Evolutionary conservation across 768 basidiomycete species (phyloP), one percentile per base, ranked within the genome.

Genomic region (Xerocomellus chrysenteron): DNA sequence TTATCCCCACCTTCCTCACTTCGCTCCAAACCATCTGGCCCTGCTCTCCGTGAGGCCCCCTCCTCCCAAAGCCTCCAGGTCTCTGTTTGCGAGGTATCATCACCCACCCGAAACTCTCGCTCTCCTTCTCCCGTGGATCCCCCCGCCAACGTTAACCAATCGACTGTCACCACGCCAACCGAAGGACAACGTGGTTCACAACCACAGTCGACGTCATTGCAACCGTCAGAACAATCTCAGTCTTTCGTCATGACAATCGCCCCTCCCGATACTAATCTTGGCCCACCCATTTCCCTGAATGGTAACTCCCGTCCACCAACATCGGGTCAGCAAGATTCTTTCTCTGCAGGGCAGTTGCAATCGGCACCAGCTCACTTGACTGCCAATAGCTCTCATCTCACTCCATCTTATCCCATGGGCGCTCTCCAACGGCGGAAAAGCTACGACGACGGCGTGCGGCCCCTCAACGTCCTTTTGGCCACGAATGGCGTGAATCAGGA

Each of bases 241-340:
- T 70, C 76, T 12, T 70, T 77, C 48, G 73, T 77, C 40, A 73
- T 80, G 24, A 79, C 74, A n/a, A 64, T 79, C 51, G 76, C 77
- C 5, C 75, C 78, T 44, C 76, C 79, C 36, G 73, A 72, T 13
- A 28, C 47, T 1, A 54, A 42, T 37, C 46, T 46, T 11, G 42
- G 42, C 13, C 17, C 33, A 4, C 50, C 60, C 40, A 46, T 48
- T 5, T n/a, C 65, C 46, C 39, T 42, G n/a, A 47, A 55, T 21
- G 45, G 53, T 2, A 36, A 53, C 28, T 24, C 47, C 33, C 55
- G 41, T 24, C 32, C 46, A 21, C 47, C 55, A 12, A 39, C 51
- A 1, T 36, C 51, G 35, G 5, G 11, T 47, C 60, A 39, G 5
- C n/a, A 33, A 4, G 48, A 57, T 33, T 3, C 55, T n/a, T 9